These are phyloP conservation scores for Endotrypanum monterogeii DNA, from an alignment of 208 protist species.

Conservation along the genomic window DNA sequence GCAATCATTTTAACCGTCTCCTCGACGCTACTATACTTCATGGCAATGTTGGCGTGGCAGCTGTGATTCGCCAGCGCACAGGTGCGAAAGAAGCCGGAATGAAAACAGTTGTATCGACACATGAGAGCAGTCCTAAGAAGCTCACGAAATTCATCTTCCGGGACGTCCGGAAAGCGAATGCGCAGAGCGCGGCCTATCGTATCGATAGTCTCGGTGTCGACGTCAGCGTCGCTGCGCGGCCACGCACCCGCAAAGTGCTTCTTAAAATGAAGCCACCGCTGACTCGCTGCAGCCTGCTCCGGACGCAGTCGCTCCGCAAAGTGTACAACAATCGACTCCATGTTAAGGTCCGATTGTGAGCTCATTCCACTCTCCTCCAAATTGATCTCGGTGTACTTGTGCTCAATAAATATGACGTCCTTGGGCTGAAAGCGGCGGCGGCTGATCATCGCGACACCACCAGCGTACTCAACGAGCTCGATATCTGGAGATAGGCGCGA, in stretches of 20 bases:
- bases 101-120: slow-evolving; percentile 90
- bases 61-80: slow-evolving; percentile 89
- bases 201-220: slow-evolving; percentile 48
- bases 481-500: slow-evolving; percentile 56
- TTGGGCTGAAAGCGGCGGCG: slow-evolving; percentile 54
- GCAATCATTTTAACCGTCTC: slow-evolving; percentile 79
- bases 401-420: slow-evolving; percentile 77
- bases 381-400: slow-evolving; percentile 55
- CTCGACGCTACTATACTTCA: slow-evolving; percentile 72
- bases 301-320: slow-evolving; percentile 66
- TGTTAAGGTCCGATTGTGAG: slow-evolving; percentile 45
- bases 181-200: slow-evolving; percentile 44
- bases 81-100: slow-evolving; percentile 84
- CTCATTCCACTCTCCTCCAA: slow-evolving; percentile 51
- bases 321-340: slow-evolving; percentile 53
- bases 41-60: slow-evolving; percentile 86
- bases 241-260: slow-evolving; percentile 77
- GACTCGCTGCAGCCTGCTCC: slow-evolving; percentile 43
- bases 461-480: slow-evolving; percentile 72
- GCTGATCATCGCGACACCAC: slow-evolving; percentile 77
- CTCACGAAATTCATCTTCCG: slow-evolving; percentile 51
- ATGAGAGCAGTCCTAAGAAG: slow-evolving; percentile 69
- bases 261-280: slow-evolving; percentile 51
- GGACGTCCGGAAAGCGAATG: slow-evolving; percentile 41
- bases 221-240: slow-evolving; percentile 62